Evolutionary conservation across 495 filamentous ascomycete species (phyloP).

Genomic region (Lasiosphaeria hispida): DNA sequence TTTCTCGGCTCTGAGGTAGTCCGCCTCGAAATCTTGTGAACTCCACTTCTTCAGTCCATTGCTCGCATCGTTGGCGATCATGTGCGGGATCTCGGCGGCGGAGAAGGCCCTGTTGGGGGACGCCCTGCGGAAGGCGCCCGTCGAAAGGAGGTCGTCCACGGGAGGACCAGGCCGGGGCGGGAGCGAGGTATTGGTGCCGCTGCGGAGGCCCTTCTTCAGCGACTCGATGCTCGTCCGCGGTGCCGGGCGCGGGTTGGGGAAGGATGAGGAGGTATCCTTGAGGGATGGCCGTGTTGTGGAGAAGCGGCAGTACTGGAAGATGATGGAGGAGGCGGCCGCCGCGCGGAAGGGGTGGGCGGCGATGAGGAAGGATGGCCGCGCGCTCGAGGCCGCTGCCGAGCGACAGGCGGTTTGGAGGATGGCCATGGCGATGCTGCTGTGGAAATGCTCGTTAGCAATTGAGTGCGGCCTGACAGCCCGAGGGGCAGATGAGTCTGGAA

Average conservation of each 20-base stretch:
- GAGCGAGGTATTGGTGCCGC: background rate
- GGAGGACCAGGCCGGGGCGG: no score
- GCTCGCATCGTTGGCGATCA: no score
- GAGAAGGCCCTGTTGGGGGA: no score
- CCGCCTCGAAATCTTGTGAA: constrained; percentile 11
- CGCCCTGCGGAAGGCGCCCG: background rate
- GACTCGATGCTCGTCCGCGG: background rate
- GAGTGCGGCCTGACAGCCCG: background rate
- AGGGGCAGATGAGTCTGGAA: no score
- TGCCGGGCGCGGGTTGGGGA: background rate
- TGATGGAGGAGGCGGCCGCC: constrained; percentile 4
- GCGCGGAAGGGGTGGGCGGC: constrained; percentile 10
- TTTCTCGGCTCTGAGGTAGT: constrained; percentile 2
- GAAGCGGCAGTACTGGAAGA: constrained; percentile 8
- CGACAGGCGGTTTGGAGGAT: constrained; percentile 27
- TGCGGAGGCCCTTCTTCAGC: background rate
- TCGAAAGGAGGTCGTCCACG: no score
- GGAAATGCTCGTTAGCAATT: background rate
- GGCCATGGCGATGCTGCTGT: constrained; percentile 28
- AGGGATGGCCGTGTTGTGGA: background rate
- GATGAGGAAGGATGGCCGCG: constrained; percentile 17
- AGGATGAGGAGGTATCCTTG: background rate
- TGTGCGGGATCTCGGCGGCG: no score
- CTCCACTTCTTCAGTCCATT: no score
- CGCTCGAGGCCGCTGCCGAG: constrained; percentile 23